These are phyloP conservation scores for Beauveria brongniartii DNA, from an alignment of 2,329 filamentous ascomycete species.

Conservation along the genomic window DNA sequence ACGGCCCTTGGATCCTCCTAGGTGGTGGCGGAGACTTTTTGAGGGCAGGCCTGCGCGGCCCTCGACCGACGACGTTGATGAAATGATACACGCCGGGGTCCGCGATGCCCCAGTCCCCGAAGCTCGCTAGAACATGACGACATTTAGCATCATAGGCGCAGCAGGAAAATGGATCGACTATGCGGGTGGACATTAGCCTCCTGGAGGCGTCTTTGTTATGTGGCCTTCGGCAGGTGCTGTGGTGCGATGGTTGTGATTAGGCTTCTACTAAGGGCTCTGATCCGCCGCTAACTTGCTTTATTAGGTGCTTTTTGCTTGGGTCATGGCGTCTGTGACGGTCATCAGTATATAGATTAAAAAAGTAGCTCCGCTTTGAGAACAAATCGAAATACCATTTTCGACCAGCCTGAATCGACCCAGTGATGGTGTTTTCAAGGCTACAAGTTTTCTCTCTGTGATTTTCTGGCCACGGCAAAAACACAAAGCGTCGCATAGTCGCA, in stretches of 20 bases:
- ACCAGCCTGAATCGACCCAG: neutral
- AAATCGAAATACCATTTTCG: neutral
- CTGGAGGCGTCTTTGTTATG: too few relatives aligned
- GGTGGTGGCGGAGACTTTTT: constrained; percentile 84
- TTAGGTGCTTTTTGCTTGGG: neutral
- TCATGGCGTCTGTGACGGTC: neutral
- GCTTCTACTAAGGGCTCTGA: too few relatives aligned
- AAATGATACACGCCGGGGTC: constrained; percentile 2
- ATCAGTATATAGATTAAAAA: neutral
- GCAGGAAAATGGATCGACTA: neutral
- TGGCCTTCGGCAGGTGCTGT: too few relatives aligned
- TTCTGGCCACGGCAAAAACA: neutral
- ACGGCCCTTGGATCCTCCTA: constrained; percentile 78
- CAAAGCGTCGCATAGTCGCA: neutral
- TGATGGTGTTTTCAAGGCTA: neutral
- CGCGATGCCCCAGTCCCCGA: constrained; percentile 4
- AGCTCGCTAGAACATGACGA: neutral
- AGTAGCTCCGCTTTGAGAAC: neutral
- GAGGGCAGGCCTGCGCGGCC: constrained; percentile 46
- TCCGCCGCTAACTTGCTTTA: neutral
- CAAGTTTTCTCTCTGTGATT: neutral
- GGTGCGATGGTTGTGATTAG: too few relatives aligned
- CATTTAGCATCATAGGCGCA: neutral
- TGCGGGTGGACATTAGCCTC: neutral
- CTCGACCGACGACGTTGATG: constrained; percentile 32